Base-by-base conservation (phyloP, 2,329 filamentous ascomycete genomes). In the Phialophora macrospora region DNA sequence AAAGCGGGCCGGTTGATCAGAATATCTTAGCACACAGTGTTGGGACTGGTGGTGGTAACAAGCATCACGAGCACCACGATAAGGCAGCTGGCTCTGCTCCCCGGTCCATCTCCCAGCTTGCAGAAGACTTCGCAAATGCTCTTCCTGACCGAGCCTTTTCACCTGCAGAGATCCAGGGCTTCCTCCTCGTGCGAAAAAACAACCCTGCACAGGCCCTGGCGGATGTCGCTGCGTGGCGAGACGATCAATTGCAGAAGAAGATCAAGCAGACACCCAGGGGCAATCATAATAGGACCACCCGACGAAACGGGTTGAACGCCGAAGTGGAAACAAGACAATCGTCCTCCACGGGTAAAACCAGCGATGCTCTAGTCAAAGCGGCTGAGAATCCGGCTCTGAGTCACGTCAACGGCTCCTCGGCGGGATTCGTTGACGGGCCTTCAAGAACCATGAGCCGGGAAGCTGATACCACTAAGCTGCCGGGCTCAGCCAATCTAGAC, bases 111-210 rank as follows among this genome's bases (percentile, higher is more conserved):
- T 51, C 48, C 24, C 38, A 59, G 3, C 74, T 84, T 69, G 80
- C 82, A 4, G 64, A 75, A 4, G 68, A 77, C 2, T 85, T 85
- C 71, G 79, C 82, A 1, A 70, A 72, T 1, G 67, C 73, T 28
- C 58, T 86, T 4, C 82, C 82, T 0, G 80, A 82, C 60, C 72
- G 75, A 20, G 77, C 66, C 3, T 82, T 85, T 60, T 81, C 80
- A 9, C 83, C 82, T 0, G 82, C 82, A 1, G 81, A 85, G 73
- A 78, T 85, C 22, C 82, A 85, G 69, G 82, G 80, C 4, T 83
- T 81, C 67, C 74, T 86, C 44, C 76, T 85, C 63, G 79, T 77
- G 68, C 73, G 80, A 60, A 83, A 83, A 74, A 81, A 80, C 60
- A 78, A 80, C 57, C 82, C 83, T 5, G 66, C 69, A 17, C 72